These are phyloP conservation scores for Pneumocystis sp. DNA, from an alignment of 1,139 yeast genomes.

Conservation along the genomic window DNA sequence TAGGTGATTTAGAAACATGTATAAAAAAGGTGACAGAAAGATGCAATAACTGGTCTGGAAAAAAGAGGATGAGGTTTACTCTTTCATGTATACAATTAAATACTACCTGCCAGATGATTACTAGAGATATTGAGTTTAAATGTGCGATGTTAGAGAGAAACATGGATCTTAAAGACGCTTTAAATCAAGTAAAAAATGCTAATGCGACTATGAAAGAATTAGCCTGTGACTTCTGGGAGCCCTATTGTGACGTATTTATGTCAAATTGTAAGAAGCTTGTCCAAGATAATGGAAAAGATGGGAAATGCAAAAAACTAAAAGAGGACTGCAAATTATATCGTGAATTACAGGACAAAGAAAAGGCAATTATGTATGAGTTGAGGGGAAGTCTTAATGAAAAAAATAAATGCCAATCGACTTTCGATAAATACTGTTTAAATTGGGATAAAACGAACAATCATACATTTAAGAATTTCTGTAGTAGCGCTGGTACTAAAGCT, in stretches of 20 bases:
- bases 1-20: background rate
- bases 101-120: background rate
- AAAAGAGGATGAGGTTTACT: background rate
- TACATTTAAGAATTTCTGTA: background rate
- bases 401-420: background rate
- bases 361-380: background rate
- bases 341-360: background rate
- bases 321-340: background rate
- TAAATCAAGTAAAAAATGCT: background rate
- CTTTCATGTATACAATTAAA: too few relatives aligned
- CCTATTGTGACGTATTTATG: too few relatives aligned
- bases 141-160: background rate
- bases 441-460: background rate
- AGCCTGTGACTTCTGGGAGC: background rate
- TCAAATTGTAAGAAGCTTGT: too few relatives aligned
- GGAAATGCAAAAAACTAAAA: background rate
- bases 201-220: background rate
- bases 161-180: background rate
- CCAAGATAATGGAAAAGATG: too few relatives aligned
- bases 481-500: background rate
- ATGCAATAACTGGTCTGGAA: background rate
- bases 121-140: too few relatives aligned
- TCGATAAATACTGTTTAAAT: background rate
- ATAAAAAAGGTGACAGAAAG: background rate
- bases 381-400: background rate